phyloP scores from a whole-genome alignment of 495 filamentous ascomycete species.

The Talaromyces liani region DNA sequence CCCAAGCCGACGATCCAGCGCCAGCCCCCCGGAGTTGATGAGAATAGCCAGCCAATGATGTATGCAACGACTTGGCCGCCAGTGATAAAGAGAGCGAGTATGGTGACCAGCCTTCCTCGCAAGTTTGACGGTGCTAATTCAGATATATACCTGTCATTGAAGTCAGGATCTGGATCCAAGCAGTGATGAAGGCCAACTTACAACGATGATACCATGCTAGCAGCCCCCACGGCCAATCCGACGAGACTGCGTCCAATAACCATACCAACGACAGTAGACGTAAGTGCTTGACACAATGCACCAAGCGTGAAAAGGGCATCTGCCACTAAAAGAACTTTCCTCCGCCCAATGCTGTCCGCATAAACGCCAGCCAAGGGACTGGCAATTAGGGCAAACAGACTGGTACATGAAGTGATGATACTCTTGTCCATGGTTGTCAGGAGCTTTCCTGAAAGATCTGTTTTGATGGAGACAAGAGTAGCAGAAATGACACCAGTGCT shows the following conservation, averaged over 20 bases:
- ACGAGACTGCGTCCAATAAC: slow-evolving; percentile 72
- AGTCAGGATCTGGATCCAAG: neutral
- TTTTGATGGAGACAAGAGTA: slow-evolving; percentile 71
- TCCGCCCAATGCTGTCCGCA: slow-evolving; percentile 69
- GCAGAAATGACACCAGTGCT: slow-evolving; percentile 90
- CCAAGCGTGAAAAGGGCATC: slow-evolving; percentile 72
- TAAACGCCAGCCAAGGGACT: slow-evolving; percentile 69
- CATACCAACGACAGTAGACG: slow-evolving; percentile 61
- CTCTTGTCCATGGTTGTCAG: slow-evolving; percentile 75
- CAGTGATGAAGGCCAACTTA: slow-evolving; percentile 25
- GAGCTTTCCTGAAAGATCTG: slow-evolving; percentile 59
- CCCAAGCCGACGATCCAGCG: slow-evolving; percentile 87
- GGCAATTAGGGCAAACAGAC: slow-evolving; percentile 68
- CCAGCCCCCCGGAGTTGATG: slow-evolving; percentile 61
- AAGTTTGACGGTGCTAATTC: slow-evolving; percentile 72
- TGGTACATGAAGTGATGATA: slow-evolving; percentile 75
- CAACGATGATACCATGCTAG: slow-evolving; percentile 76
- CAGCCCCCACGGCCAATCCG: slow-evolving; percentile 73
- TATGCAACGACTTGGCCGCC: slow-evolving; percentile 84
- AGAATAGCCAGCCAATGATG: slow-evolving; percentile 60
- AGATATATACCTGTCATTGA: slow-evolving; percentile 56
- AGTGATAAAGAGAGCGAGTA: slow-evolving; percentile 74
- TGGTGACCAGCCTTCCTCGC: slow-evolving; percentile 69
- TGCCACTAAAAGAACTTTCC: slow-evolving; percentile 68
- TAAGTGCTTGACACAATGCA: slow-evolving; percentile 61